A percentile compares a stretch with the other conserved stretches of the same genome.
These are phyloP conservation scores for Pseudogymnoascus sp. DNA, from an alignment of 2,329 filamentous ascomycete genomes.

Conservation along the genomic window DNA sequence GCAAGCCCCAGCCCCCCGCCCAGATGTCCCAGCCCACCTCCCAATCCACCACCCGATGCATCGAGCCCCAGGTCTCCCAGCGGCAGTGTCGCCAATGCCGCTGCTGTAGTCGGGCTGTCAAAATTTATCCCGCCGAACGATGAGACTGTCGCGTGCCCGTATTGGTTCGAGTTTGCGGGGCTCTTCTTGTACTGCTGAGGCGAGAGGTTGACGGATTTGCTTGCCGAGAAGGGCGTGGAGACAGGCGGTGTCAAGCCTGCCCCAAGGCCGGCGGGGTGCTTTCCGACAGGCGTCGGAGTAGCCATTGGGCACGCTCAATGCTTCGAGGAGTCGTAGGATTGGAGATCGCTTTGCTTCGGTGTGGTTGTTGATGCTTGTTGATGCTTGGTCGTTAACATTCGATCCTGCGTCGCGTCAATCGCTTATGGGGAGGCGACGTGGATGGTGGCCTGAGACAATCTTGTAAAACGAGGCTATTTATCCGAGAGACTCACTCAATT, in stretches of 20 bases:
- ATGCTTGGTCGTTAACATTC: background rate
- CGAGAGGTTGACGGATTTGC: slow-evolving; percentile 40
- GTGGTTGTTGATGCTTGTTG: background rate
- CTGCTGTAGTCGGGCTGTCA: slow-evolving; percentile 56
- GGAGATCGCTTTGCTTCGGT: background rate
- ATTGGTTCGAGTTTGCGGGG: slow-evolving; percentile 43
- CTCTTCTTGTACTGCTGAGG: slow-evolving; percentile 53
- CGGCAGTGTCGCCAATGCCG: slow-evolving; percentile 46
- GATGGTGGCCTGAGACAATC: background rate
- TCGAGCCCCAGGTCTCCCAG: slow-evolving; percentile 43
- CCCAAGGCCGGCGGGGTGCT: slow-evolving; percentile 17
- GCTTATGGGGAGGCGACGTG: background rate
- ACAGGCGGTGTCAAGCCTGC: slow-evolving; percentile 54
- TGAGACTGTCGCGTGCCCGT: slow-evolving; percentile 34
- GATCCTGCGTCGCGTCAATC: background rate
- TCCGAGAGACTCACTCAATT: background rate
- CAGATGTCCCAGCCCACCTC: slow-evolving; percentile 15
- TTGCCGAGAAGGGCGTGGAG: slow-evolving; percentile 55
- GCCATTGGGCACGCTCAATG: slow-evolving; percentile 20
- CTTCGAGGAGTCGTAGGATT: background rate
- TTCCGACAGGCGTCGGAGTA: slow-evolving; percentile 26
- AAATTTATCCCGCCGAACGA: slow-evolving; percentile 40
- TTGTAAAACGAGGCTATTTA: background rate
- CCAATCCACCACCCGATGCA: slow-evolving; percentile 26
- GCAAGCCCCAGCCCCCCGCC: background rate